Conservation (phyloP, 345 rosid species). For the Bruguiera parviflora region DNA sequence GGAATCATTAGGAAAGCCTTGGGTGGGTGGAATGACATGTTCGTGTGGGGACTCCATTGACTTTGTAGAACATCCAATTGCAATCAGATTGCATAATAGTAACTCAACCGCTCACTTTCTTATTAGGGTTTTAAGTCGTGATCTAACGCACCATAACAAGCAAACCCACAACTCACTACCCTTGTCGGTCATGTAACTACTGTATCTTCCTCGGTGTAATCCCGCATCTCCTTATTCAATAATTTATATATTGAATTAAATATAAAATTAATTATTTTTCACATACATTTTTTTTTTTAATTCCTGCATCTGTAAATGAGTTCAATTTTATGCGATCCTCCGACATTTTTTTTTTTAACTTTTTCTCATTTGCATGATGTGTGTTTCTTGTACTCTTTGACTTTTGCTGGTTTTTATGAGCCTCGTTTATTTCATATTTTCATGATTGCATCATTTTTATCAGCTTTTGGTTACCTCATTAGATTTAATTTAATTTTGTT, state of each 20-base stretch:
- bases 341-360: neutral
- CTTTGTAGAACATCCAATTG: constrained; percentile 15
- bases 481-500: neutral
- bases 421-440: neutral
- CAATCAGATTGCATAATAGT: constrained; percentile 6
- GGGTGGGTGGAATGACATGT: constrained; percentile 20
- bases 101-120: constrained; percentile 42
- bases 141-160: constrained; percentile 38
- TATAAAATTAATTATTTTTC: neutral
- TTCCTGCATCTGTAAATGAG: too few species aligned
- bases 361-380: neutral
- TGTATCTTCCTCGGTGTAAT: constrained; percentile 25
- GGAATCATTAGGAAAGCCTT: constrained; percentile 2
- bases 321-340: too few species aligned
- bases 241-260: neutral
- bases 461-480: neutral
- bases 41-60: constrained; percentile 26
- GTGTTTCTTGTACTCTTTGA: neutral
- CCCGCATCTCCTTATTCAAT: constrained; percentile 10
- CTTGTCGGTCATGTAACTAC: constrained; percentile 24
- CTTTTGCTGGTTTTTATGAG: neutral
- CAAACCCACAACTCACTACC: constrained; percentile 15
- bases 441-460: neutral
- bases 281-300: too few species aligned
- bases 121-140: constrained; percentile 13